Base-by-base conservation (phyloP, 768 basidiomycete species). In the Kwoniella dendrophila region DNA sequence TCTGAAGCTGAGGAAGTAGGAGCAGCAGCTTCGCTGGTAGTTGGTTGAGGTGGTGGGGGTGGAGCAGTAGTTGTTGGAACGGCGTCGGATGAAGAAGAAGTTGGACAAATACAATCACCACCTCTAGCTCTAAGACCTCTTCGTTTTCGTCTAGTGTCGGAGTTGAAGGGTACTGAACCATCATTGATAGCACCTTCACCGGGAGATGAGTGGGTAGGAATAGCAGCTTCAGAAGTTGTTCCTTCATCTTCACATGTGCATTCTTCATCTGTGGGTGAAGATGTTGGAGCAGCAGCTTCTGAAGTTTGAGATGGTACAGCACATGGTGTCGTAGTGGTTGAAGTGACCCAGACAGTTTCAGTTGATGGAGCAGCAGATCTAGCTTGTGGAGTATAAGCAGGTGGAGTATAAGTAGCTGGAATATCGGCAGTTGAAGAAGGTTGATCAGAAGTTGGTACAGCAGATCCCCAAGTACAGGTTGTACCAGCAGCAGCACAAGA, bases 401-500 rank as follows among this genome's bases (percentile, higher is more conserved):
- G 59, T 8, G 59, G 59, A 44, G 51, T 54, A 43, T 60, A 60
- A 29, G 50, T 30, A 22, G 50, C n/a, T 3, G 50, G 59, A 34
- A 41, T 34, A 29, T 32, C 56, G 10, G 40, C 22, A 36, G 59
- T 52, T 12, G 49, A 41, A n/a, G n/a, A n/a, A 27, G 59, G 59
- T 32, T 34, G 33, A n/a, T 51, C 51, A 16, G 59, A 44, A 24
- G 59, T 60, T n/a, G 59, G 59, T 16, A 60, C 59, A 7, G 24
- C 56, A 33, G 40, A 52, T 40, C 59, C 59, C 49, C 43, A 52
- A 26, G 50, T 29, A 30, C 59, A 60, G 18, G 36, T 50, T n/a
- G 50, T 52, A 12, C 50, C 50, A 1, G 33, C 50, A 41, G 59
- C 45, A 16, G 43, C 50, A 33, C 59, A 52, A 22, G 43, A 38